These are phyloP conservation scores for Lenwebbia sp. DNA, from an alignment of 345 rosid genomes.

Conservation along the genomic window DNA sequence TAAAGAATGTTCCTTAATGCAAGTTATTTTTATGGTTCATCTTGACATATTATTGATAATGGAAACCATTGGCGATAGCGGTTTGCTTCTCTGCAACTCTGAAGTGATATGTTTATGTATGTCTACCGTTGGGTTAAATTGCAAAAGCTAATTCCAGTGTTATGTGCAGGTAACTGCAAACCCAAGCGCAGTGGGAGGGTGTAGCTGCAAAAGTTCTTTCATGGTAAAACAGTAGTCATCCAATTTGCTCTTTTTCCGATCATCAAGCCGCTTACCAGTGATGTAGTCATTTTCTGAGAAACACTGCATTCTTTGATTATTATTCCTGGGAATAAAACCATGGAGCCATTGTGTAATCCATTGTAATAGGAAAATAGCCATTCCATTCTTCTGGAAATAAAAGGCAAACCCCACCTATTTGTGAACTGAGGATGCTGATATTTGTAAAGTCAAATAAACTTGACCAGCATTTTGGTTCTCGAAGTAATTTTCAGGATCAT, in stretches of 20 bases:
- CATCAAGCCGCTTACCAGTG: neutral
- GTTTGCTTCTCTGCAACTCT: neutral
- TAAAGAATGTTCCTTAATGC: neutral
- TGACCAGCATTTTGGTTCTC: neutral
- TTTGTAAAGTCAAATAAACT: neutral
- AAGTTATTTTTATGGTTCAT: neutral
- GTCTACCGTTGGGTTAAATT: neutral
- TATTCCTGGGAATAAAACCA: neutral
- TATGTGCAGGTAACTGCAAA: slow-evolving; percentile 65
- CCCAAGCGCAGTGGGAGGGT: slow-evolving; percentile 92
- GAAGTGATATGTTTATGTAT: neutral
- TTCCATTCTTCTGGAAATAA: neutral
- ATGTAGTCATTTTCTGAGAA: neutral
- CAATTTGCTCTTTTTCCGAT: neutral
- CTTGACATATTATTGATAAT: neutral
- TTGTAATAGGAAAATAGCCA: neutral
- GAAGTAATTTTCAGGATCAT: neutral
- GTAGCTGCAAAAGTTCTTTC: slow-evolving; percentile 97
- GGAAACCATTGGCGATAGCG: neutral
- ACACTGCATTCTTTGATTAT: neutral
- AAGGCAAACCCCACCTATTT: neutral
- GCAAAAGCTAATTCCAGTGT: neutral
- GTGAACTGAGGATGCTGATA: neutral
- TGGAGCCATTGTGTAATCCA: neutral
- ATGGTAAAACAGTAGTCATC: slow-evolving; percentile 60